Evolutionary conservation across 2,329 filamentous ascomycete species (phyloP).

Genomic region (Fusarium oxysporum): DNA sequence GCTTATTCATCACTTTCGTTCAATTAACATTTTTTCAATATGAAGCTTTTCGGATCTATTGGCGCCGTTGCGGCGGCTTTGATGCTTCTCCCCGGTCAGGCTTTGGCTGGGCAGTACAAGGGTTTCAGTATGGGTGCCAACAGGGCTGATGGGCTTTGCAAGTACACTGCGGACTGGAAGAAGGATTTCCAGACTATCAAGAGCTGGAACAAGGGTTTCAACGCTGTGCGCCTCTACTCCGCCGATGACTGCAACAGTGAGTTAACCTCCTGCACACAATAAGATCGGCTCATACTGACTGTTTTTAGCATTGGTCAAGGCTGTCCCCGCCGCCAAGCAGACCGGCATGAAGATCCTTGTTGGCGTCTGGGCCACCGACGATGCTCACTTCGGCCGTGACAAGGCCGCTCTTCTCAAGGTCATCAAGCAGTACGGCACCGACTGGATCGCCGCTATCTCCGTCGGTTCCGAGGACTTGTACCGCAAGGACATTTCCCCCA

Average conservation of each 20-base stretch:
- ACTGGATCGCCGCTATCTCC: constrained; percentile 41
- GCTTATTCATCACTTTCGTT: constrained; percentile 16
- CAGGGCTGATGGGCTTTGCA: constrained; percentile 37
- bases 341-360: constrained; percentile 41
- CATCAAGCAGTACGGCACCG: constrained; percentile 42
- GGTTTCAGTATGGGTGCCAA: constrained; percentile 43
- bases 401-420: constrained; percentile 42
- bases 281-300: not conserved
- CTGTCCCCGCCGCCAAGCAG: constrained; percentile 42
- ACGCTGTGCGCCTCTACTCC: constrained; percentile 41
- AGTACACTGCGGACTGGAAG: constrained; percentile 42
- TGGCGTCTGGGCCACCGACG: constrained; percentile 41
- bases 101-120: constrained; percentile 40
- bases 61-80: constrained; percentile 31
- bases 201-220: constrained; percentile 43
- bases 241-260: constrained; percentile 40
- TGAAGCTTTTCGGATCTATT: constrained; percentile 37
- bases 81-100: constrained; percentile 35
- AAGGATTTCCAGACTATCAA: constrained; percentile 43
- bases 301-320: constrained; percentile 36
- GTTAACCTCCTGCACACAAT: not conserved
- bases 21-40: not conserved
- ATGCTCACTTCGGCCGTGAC: constrained; percentile 39
- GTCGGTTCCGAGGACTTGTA: constrained; percentile 43
- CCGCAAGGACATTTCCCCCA: constrained; percentile 39